Conservation (phyloP, 495 filamentous ascomycete species). For the Neurospora tetrasperma region DNA sequence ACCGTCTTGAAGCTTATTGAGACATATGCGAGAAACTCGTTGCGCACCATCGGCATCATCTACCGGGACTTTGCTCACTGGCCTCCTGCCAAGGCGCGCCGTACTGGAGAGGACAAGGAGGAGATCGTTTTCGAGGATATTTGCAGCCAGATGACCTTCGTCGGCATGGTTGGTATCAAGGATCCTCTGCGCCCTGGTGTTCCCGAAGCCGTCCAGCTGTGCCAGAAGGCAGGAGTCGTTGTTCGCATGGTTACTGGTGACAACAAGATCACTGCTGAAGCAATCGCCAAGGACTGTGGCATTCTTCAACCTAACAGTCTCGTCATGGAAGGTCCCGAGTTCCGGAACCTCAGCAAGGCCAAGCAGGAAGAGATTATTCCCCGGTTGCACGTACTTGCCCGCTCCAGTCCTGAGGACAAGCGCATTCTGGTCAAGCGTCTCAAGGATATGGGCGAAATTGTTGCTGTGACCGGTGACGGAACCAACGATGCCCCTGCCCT, state of each 20-base stretch:
- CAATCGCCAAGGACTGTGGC: conserved; percentile 75
- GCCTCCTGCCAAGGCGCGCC: conserved; percentile 63
- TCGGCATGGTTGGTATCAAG: conserved; percentile 78
- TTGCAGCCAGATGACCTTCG: conserved; percentile 58
- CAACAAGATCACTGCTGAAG: conserved; percentile 70
- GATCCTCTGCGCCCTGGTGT: conserved; percentile 80
- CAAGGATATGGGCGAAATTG: conserved; percentile 66
- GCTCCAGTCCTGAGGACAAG: conserved; percentile 84
- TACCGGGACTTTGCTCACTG: conserved; percentile 86
- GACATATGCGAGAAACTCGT: conserved; percentile 67
- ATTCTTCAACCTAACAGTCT: conserved; percentile 65
- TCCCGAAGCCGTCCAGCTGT: conserved; percentile 59
- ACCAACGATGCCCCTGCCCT: conserved; percentile 86
- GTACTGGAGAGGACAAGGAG: conserved; percentile 55
- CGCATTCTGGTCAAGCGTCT: conserved; percentile 65
- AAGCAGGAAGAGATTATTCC: conserved; percentile 67
- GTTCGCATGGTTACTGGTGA: conserved; percentile 91
- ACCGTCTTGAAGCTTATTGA: conserved; percentile 57
- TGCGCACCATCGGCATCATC: conserved; percentile 77
- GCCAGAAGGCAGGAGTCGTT: conserved; percentile 67
- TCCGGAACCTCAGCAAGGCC: conserved; percentile 61
- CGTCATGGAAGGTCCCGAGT: conserved; percentile 76
- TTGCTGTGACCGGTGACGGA: conserved; percentile 80
- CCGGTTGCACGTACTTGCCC: conserved; percentile 69
- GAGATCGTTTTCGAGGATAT: conserved; percentile 71